A percentile compares a stretch with the other conserved stretches of the same genome.
phyloP scores from a whole-genome alignment of 2,329 filamentous ascomycete species.

The Fonsecaea multimorphosa region DNA sequence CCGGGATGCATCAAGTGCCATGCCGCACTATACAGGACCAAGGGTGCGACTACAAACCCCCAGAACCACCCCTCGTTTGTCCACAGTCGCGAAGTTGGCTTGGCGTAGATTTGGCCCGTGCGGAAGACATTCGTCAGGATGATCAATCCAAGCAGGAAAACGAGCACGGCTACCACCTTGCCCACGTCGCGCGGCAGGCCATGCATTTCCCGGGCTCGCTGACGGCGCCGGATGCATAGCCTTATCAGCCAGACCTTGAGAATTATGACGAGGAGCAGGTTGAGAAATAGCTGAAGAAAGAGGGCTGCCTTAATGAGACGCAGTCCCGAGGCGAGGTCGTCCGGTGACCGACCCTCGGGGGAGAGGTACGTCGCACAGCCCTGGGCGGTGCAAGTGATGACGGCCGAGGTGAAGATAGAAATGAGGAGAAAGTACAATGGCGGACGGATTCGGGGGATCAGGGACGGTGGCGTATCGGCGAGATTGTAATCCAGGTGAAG shows the following conservation, averaged over 20 bases:
- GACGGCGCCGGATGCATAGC: background rate
- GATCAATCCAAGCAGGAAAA: slow-evolving; percentile 9
- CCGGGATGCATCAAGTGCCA: slow-evolving; percentile 10
- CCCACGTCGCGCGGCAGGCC: background rate
- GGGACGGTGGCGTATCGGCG: background rate
- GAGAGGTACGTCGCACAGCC: background rate
- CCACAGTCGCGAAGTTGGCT: slow-evolving; percentile 5
- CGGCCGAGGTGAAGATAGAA: background rate
- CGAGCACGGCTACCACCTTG: background rate
- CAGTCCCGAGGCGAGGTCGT: background rate
- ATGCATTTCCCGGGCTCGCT: background rate
- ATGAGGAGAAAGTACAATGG: background rate
- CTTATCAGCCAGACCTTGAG: background rate
- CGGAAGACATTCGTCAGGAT: slow-evolving; percentile 6
- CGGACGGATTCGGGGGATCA: background rate
- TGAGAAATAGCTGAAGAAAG: background rate
- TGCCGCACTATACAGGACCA: slow-evolving; percentile 1
- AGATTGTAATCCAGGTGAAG: background rate
- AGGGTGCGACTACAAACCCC: background rate
- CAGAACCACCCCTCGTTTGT: slow-evolving; percentile 8
- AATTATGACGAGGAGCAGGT: background rate
- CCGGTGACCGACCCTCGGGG: background rate
- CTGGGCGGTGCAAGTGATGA: background rate
- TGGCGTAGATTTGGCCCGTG: slow-evolving; percentile 12
- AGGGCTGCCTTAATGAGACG: background rate